These are phyloP conservation scores for Zymoseptoria brevis DNA, from an alignment of 2,329 filamentous ascomycete genomes.

Conservation along the genomic window DNA sequence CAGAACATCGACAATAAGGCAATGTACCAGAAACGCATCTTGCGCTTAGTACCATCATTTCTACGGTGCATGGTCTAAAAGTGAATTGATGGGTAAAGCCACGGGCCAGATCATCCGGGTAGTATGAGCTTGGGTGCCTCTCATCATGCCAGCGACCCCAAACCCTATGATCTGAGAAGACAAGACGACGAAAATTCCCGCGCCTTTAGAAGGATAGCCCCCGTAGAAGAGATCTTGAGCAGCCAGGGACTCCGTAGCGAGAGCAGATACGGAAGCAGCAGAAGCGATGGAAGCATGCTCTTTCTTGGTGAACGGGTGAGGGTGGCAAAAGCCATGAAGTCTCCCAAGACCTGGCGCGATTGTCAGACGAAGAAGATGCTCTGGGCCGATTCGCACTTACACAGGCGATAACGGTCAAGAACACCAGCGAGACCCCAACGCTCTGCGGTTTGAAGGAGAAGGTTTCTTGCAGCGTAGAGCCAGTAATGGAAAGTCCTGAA, in stretches of 20 bases:
- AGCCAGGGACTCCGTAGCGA: conserved; percentile 36
- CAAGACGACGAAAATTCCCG: conserved; percentile 39
- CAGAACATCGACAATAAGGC: conserved; percentile 35
- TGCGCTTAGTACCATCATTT: conserved; percentile 32
- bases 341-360: conserved; percentile 24
- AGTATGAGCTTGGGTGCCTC: conserved; percentile 40
- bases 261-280: conserved; percentile 29
- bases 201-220: conserved; percentile 32
- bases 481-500: conserved; percentile 24
- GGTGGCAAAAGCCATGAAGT: conserved; percentile 31
- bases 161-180: conserved; percentile 46
- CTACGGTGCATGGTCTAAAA: conserved; percentile 35
- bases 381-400: conserved; percentile 10
- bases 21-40: conserved; percentile 36
- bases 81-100: conserved; percentile 30
- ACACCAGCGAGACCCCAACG: conserved; percentile 38
- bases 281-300: conserved; percentile 35
- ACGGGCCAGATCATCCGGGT: conserved; percentile 44
- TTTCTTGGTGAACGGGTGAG: conserved; percentile 28
- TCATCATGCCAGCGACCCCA: conserved; percentile 42
- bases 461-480: conserved; percentile 35
- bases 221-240: conserved; percentile 43
- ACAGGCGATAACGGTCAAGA: conserved; percentile 40
- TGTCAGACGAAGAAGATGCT: neutral
- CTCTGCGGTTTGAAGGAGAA: conserved; percentile 44